A percentile compares a stretch with the other conserved stretches of the same genome.
These are phyloP conservation scores for Mycena latifolia DNA, from an alignment of 768 basidiomycete species.

Conservation along the genomic window DNA sequence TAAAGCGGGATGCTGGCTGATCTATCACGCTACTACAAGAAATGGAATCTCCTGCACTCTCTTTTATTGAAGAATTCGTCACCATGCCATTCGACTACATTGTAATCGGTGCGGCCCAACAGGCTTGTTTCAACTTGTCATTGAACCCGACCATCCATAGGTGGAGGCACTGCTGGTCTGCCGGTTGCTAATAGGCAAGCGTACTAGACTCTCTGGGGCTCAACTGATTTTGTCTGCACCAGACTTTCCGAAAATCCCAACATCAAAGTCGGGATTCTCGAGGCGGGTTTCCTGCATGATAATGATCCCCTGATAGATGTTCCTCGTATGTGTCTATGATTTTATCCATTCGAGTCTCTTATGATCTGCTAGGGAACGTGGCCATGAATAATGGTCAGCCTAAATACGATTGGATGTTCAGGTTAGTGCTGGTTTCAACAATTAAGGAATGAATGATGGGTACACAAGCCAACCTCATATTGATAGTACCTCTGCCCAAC, in stretches of 20 bases:
- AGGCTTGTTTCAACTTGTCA: too few relatives aligned
- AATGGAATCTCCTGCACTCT: slow-evolving; percentile 20
- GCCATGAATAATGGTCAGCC: slow-evolving; percentile 14
- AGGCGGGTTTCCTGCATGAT: slow-evolving; percentile 16
- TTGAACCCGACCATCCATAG: too few relatives aligned
- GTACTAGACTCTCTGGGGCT: not conserved
- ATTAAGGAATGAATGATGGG: too few relatives aligned
- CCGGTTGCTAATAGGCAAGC: slow-evolving; percentile 7
- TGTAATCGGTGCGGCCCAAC: slow-evolving; percentile 19
- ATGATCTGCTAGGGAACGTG: slow-evolving; percentile 1
- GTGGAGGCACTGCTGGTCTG: slow-evolving; percentile 25
- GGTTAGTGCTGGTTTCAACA: slow-evolving; percentile 7
- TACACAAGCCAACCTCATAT: not conserved
- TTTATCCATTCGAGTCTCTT: not conserved
- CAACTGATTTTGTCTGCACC: not conserved
- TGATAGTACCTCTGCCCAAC: slow-evolving; percentile 18
- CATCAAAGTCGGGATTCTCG: slow-evolving; percentile 22
- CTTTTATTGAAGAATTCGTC: slow-evolving; percentile 22
- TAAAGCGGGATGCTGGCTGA: too few relatives aligned
- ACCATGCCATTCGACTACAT: slow-evolving; percentile 14
- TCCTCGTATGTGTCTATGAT: not conserved
- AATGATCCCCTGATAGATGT: slow-evolving; percentile 22
- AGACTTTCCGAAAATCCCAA: slow-evolving; percentile 13
- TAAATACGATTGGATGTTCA: slow-evolving; percentile 27
- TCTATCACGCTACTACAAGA: too few relatives aligned